These are phyloP conservation scores for Dipteronia sinensis DNA, from an alignment of 345 rosid species.

Conservation along the genomic window DNA sequence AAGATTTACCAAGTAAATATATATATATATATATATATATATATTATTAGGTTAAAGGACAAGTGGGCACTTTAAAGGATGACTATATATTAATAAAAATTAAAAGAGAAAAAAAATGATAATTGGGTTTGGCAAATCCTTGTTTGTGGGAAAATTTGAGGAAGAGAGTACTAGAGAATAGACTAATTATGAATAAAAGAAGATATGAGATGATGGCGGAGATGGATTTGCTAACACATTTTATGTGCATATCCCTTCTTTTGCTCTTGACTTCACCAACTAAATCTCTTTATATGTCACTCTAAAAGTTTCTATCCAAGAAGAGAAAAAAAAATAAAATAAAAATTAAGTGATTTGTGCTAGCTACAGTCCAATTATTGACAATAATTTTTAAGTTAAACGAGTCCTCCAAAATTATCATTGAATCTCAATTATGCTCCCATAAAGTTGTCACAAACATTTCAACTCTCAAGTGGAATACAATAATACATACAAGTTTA, in stretches of 20 bases:
- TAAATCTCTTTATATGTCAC: slow-evolving; percentile 14
- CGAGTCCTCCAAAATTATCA: slow-evolving; percentile 45
- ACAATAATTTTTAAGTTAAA: slow-evolving; percentile 34
- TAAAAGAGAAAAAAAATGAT: background rate
- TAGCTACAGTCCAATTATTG: slow-evolving; percentile 31
- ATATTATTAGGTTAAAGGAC: slow-evolving; percentile 17
- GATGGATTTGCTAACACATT: slow-evolving; percentile 48
- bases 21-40: too few species aligned
- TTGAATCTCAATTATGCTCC: slow-evolving; percentile 31
- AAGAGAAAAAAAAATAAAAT: background rate
- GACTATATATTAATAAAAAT: too few species aligned
- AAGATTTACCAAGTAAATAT: slow-evolving; percentile 7
- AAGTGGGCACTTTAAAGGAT: slow-evolving; percentile 20
- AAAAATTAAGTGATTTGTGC: background rate
- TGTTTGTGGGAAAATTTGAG: slow-evolving; percentile 27
- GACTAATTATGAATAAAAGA: slow-evolving; percentile 14
- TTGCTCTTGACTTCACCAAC: slow-evolving; percentile 37
- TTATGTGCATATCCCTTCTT: slow-evolving; percentile 47
- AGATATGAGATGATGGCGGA: slow-evolving; percentile 31
- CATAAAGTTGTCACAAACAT: slow-evolving; percentile 14
- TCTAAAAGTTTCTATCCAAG: slow-evolving; percentile 13
- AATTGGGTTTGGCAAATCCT: slow-evolving; percentile 17
- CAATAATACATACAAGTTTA: background rate
- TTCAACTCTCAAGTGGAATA: slow-evolving; percentile 9
- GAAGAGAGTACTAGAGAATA: background rate